Conservation (phyloP, 352 stramenopile species). For the Pythium biforme region DNA sequence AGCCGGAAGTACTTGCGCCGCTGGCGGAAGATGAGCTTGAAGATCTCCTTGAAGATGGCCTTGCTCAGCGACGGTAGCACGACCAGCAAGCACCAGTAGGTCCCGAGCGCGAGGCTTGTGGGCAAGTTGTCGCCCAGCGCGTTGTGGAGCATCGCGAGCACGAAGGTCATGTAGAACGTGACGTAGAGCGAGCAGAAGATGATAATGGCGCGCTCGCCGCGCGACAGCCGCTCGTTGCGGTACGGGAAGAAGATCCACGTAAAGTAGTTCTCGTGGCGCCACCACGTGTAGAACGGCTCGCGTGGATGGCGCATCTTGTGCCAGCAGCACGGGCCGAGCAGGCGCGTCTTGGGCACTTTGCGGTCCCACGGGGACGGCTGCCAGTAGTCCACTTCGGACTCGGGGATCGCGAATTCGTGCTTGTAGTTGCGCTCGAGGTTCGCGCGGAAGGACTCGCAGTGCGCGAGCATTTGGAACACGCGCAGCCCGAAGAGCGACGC, state of each 20-base stretch:
- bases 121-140: slow-evolving; percentile 38
- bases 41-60: slow-evolving; percentile 71
- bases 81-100: slow-evolving; percentile 57
- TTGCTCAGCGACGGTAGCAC: slow-evolving; percentile 59
- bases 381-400: slow-evolving; percentile 75
- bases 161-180: slow-evolving; percentile 73
- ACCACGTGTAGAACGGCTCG: slow-evolving; percentile 77
- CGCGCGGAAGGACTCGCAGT: slow-evolving; percentile 54
- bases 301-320: slow-evolving; percentile 55
- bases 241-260: slow-evolving; percentile 76
- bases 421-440: slow-evolving; percentile 67
- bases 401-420: slow-evolving; percentile 45
- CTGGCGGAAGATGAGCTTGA: slow-evolving; percentile 74
- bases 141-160: slow-evolving; percentile 60
- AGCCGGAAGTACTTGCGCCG: slow-evolving; percentile 65
- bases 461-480: slow-evolving; percentile 57
- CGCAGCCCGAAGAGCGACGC: slow-evolving; percentile 52
- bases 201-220: slow-evolving; percentile 59
- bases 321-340: slow-evolving; percentile 66
- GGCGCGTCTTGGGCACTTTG: slow-evolving; percentile 63
- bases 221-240: slow-evolving; percentile 58
- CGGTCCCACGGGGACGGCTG: slow-evolving; percentile 67
- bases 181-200: slow-evolving; percentile 70
- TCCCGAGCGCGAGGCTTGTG: slow-evolving; percentile 36
- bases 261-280: slow-evolving; percentile 77